Conservation (phyloP, 2,329 filamentous ascomycete species). For the Cladorrhinum sp. region DNA sequence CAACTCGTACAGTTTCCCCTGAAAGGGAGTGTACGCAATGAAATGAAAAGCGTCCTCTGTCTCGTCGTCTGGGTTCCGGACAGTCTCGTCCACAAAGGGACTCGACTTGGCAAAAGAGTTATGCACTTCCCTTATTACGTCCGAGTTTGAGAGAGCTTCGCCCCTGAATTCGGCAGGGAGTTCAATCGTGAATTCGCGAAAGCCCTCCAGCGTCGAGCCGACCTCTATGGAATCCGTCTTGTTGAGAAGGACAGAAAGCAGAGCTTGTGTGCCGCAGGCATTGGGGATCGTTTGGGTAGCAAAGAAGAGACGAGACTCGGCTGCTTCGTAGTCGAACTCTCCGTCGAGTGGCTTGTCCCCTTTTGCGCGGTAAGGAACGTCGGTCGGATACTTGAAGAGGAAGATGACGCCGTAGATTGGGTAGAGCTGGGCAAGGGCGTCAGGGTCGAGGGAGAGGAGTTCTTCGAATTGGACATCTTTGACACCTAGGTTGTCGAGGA, state of each 20-base stretch:
- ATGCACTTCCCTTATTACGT: slow-evolving; percentile 74
- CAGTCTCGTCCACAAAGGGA: slow-evolving; percentile 90
- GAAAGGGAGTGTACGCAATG: slow-evolving; percentile 85
- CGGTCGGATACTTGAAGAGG: slow-evolving; percentile 92
- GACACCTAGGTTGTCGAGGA: slow-evolving; percentile 87
- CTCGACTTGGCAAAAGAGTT: slow-evolving; percentile 87
- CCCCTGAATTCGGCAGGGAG: slow-evolving; percentile 70
- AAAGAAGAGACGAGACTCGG: slow-evolving; percentile 76
- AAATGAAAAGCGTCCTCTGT: slow-evolving; percentile 96
- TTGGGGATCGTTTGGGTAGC: slow-evolving; percentile 98
- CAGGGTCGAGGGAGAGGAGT: slow-evolving; percentile 81
- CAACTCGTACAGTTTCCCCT: slow-evolving; percentile 83
- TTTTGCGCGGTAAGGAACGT: slow-evolving; percentile 54
- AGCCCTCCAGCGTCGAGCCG: slow-evolving; percentile 14
- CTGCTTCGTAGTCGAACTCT: slow-evolving; percentile 70
- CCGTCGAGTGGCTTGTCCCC: slow-evolving; percentile 73
- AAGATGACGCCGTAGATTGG: slow-evolving; percentile 96
- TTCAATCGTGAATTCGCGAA: slow-evolving; percentile 50
- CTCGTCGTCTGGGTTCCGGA: slow-evolving; percentile 63
- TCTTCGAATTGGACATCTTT: slow-evolving; percentile 96
- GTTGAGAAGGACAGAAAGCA: slow-evolving; percentile 89
- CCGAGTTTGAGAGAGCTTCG: slow-evolving; percentile 59
- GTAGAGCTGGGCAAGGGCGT: slow-evolving; percentile 66
- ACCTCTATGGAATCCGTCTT: slow-evolving; percentile 51
- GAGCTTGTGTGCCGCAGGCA: slow-evolving; percentile 92